These are phyloP conservation scores for Silene coronaria DNA, from an alignment of 179 eudicot species.

Conservation along the genomic window DNA sequence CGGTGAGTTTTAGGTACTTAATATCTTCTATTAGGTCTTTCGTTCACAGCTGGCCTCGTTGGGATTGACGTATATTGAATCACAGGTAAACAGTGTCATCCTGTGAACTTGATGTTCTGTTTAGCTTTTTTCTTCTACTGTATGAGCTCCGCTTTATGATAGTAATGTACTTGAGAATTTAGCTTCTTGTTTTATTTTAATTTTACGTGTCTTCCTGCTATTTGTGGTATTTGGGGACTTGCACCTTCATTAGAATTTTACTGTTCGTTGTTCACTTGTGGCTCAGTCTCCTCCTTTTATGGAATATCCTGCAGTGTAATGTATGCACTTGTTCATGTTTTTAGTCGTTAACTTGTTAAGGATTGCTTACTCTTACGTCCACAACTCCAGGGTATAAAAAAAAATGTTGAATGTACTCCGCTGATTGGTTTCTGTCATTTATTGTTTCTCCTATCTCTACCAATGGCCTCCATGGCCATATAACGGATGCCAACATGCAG, in stretches of 20 bases:
- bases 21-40: background rate
- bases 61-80: background rate
- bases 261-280: too few relatives aligned
- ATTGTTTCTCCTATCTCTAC: too few relatives aligned
- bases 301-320: background rate
- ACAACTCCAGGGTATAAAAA: too few relatives aligned
- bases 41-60: conserved; percentile 12
- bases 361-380: too few relatives aligned
- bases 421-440: too few relatives aligned
- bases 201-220: too few relatives aligned
- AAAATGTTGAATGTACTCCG: too few relatives aligned
- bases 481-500: too few relatives aligned
- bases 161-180: background rate
- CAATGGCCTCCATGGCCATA: too few relatives aligned
- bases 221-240: background rate
- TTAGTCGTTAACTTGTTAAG: too few relatives aligned
- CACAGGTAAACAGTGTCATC: background rate
- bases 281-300: too few relatives aligned
- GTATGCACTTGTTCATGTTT: too few relatives aligned
- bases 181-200: background rate
- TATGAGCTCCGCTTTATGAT: background rate
- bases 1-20: background rate
- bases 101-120: background rate
- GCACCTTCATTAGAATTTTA: background rate
- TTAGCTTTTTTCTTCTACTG: background rate